Evolutionary conservation across 345 rosid species (phyloP), one percentile per base, ranked within the genome.

Genomic region (Conringia planisiliqua): DNA sequence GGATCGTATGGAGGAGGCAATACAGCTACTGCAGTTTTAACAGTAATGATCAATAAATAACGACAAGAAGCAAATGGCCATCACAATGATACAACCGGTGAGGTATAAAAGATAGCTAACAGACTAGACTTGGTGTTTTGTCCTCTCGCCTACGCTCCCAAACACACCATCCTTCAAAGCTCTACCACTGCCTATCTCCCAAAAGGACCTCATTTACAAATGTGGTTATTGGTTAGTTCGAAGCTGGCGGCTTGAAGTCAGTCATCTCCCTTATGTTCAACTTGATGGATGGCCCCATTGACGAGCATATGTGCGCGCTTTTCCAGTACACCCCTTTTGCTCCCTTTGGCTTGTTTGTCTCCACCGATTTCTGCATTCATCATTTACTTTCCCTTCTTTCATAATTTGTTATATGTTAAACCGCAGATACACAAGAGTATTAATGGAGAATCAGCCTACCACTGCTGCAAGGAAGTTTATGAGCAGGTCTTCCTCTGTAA

Each of bases 241-340:
- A 55, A 68, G 85, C 77, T 13, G 90, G 85, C 68, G 50, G 85
- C 86, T 90, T 89, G 88, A 73, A 85, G 68, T 92, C 99, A 3
- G 92, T 84, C 97, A 95, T 90, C 82, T 92, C 99, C 89, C 76
- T 90, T 67, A 80, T 82, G 79, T 87, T 92, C 80, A 95, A 78
- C 81, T 87, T 83, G 78, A 88, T 86, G 11, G 99, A 95, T 65
- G 98, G 98, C 57, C 99, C 99, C 98, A 95, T 95, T 3, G 99
- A 90, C 3, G 98, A 86, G 86, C 99, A 95, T 71, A 92, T 76
- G 72, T 84, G 88, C 1, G 94, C 90, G 55, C 97, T 90, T 82
- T 86, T 92, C 99, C 99, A 95, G 79, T 95, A 92, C 67, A 90
- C 98, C 77, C 97, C 98, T 80, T 89, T 95, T 2, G 98, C 99